Conservation (phyloP, 768 basidiomycete genomes). For the Mycena rosella region DNA sequence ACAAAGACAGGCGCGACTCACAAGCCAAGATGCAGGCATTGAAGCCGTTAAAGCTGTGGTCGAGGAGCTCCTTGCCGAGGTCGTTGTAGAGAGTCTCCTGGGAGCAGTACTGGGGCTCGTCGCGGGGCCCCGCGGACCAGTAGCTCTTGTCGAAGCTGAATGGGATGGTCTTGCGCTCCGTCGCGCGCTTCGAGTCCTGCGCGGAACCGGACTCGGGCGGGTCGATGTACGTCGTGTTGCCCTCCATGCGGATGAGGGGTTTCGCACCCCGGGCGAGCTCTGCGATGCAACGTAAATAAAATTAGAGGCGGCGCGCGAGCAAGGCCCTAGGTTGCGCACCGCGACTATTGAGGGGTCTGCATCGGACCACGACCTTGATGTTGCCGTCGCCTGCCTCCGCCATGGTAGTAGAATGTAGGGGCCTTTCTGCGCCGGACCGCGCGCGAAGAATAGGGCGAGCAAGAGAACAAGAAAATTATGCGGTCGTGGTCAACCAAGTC, state of each 20-base stretch:
- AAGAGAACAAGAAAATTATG: conserved; percentile 29
- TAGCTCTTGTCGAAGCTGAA: conserved; percentile 99
- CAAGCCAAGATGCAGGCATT: conserved; percentile 99
- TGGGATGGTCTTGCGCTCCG: conserved; percentile 89
- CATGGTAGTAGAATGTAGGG: conserved; percentile 56
- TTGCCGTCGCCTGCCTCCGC: conserved; percentile 87
- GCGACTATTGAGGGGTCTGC: conserved; percentile 94
- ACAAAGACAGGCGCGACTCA: conserved; percentile 61
- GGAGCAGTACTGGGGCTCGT: conserved; percentile 92
- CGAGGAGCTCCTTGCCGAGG: conserved; percentile 92
- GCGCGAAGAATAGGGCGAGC: conserved; percentile 6
- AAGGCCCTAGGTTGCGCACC: conserved; percentile 68
- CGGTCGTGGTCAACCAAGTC: conserved; percentile 30
- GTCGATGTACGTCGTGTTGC: conserved; percentile 92
- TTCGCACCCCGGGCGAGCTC: conserved; percentile 96
- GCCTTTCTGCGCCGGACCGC: conserved; percentile 20
- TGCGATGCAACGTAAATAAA: conserved; percentile 47
- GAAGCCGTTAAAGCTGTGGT: conserved; percentile 96
- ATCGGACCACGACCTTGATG: conserved; percentile 95
- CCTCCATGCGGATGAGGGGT: conserved; percentile 93
- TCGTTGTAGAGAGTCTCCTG: conserved; percentile 97
- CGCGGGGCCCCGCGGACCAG: conserved; percentile 93
- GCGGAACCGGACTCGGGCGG: conserved; percentile 84
- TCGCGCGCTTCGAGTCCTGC: conserved; percentile 82
- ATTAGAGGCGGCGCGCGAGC: conserved; percentile 12